Evolutionary conservation across 2,329 filamentous ascomycete species (phyloP).

Genomic region (Exophiala aquamarina): DNA sequence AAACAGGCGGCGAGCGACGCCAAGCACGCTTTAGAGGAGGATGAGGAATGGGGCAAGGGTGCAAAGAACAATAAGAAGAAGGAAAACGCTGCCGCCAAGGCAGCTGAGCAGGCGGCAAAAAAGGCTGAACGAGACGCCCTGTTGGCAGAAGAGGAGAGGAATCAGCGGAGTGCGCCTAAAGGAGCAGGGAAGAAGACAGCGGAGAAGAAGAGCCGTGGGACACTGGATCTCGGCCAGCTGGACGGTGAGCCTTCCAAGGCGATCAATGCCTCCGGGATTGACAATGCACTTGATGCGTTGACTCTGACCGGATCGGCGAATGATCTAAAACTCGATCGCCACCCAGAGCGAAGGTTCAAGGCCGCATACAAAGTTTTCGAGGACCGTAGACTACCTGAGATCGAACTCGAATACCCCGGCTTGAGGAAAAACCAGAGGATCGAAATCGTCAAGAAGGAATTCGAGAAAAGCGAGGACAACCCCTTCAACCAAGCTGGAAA

Average conservation of each 20-base stretch:
- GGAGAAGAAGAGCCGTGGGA: slow-evolving; percentile 60
- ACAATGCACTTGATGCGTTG: slow-evolving; percentile 88
- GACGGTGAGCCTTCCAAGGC: slow-evolving; percentile 48
- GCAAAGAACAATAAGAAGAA: slow-evolving; percentile 84
- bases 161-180: slow-evolving; percentile 62
- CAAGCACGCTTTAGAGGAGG: slow-evolving; percentile 67
- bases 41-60: slow-evolving; percentile 79
- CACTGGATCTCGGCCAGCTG: slow-evolving; percentile 62
- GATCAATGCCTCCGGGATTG: slow-evolving; percentile 83
- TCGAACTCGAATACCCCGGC: slow-evolving; percentile 79
- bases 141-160: slow-evolving; percentile 77
- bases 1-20: slow-evolving; percentile 73
- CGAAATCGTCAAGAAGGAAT: slow-evolving; percentile 83
- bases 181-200: slow-evolving; percentile 52
- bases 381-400: slow-evolving; percentile 77
- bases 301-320: slow-evolving; percentile 60
- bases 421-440: slow-evolving; percentile 81
- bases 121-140: slow-evolving; percentile 90
- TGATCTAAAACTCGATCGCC: slow-evolving; percentile 73
- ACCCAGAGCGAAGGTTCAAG: slow-evolving; percentile 84
- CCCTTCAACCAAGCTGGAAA: slow-evolving; percentile 81
- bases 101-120: slow-evolving; percentile 77
- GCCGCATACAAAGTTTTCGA: slow-evolving; percentile 82
- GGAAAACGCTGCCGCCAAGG: slow-evolving; percentile 84
- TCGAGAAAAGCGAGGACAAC: slow-evolving; percentile 91